These are phyloP conservation scores for Margaritispora aquatica DNA, from an alignment of 495 filamentous ascomycete genomes.

Conservation along the genomic window DNA sequence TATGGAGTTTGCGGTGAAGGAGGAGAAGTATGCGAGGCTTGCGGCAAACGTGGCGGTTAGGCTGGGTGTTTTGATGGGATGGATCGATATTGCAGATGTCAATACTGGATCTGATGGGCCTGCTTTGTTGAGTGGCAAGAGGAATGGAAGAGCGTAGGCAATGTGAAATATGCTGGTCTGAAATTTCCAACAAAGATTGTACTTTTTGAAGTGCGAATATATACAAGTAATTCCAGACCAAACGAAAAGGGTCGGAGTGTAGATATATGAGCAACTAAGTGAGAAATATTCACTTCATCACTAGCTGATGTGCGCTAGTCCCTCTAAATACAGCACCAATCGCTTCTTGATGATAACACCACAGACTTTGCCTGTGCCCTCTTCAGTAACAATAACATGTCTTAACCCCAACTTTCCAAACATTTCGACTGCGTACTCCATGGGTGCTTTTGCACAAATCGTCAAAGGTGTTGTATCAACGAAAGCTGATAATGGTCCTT, in stretches of 20 bases:
- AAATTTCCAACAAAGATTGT: too few relatives aligned
- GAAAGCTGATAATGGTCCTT: constrained; percentile 35
- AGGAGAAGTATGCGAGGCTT: neutral
- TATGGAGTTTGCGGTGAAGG: neutral
- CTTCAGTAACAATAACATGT: constrained; percentile 43
- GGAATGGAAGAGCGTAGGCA: too few relatives aligned
- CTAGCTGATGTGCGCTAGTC: constrained; percentile 2
- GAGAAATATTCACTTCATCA: neutral
- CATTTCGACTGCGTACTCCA: constrained; percentile 53
- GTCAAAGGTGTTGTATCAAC: constrained; percentile 47
- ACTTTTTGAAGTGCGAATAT: too few relatives aligned
- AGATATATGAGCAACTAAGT: too few relatives aligned
- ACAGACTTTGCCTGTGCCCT: constrained; percentile 30
- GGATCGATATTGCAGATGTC: neutral
- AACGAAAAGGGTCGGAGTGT: neutral
- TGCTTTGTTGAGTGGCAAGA: too few relatives aligned
- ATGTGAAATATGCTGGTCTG: too few relatives aligned
- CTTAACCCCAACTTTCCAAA: constrained; percentile 50
- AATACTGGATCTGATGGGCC: neutral
- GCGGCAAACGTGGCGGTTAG: neutral
- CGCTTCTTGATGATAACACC: constrained; percentile 37
- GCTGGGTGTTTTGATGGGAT: neutral
- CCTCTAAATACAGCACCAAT: constrained; percentile 30
- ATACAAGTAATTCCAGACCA: neutral
- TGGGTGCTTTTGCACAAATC: constrained; percentile 42